Conservation (phyloP, 2,329 filamentous ascomycete species). For the Penicillium crustosum region DNA sequence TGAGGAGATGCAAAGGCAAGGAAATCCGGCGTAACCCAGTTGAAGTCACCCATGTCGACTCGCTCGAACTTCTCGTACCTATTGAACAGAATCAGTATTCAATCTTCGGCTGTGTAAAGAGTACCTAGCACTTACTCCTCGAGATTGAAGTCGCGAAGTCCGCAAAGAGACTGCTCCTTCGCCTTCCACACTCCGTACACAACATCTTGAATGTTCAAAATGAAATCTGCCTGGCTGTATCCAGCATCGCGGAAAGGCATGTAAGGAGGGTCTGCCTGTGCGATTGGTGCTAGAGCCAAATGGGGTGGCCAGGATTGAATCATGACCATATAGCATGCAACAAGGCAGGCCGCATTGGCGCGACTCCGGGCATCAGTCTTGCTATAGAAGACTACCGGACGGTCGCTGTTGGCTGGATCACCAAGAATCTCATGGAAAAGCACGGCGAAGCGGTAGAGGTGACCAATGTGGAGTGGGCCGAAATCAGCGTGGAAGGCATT, state of each 20-base stretch:
- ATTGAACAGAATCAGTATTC: conserved; percentile 15
- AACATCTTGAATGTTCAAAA: conserved; percentile 92
- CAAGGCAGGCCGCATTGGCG: conserved; percentile 86
- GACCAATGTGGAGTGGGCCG: conserved; percentile 93
- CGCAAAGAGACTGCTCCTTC: conserved; percentile 91
- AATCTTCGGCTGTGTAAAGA: not conserved
- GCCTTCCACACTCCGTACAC: conserved; percentile 99
- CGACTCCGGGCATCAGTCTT: conserved; percentile 84
- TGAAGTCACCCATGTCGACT: conserved; percentile 98
- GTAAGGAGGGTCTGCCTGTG: conserved; percentile 92
- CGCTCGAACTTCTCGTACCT: conserved; percentile 91
- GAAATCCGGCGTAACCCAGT: conserved; percentile 96
- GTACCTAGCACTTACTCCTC: conserved; percentile 64
- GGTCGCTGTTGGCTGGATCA: conserved; percentile 83
- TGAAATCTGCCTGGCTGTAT: conserved; percentile 97
- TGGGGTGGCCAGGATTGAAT: conserved; percentile 98
- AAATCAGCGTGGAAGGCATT: conserved; percentile 99
- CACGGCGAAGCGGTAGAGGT: conserved; percentile 93
- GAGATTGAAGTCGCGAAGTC: conserved; percentile 88
- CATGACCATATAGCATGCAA: conserved; percentile 98
- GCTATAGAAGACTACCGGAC: conserved; percentile 95
- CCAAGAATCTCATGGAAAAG: conserved; percentile 94
- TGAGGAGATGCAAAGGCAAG: conserved; percentile 96
- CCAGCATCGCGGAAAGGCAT: conserved; percentile 99
- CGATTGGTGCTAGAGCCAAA: conserved; percentile 89